Conservation (phyloP, 225 moss, liverwort and hornwort genomes). For the Antitrichia curtipendula region DNA sequence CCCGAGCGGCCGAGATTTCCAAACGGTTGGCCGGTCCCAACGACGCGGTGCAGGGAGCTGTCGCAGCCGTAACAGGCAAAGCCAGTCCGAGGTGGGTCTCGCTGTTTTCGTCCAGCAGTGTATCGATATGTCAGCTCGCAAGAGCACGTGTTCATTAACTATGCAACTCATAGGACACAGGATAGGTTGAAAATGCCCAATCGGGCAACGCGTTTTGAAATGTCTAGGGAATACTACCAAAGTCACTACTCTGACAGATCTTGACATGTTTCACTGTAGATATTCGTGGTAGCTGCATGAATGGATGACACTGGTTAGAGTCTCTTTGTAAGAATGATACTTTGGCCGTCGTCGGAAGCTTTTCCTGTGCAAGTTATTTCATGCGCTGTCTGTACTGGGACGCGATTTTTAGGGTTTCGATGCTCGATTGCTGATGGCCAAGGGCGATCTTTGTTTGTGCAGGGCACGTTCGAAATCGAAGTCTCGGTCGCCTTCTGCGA, state of each 20-base stretch:
- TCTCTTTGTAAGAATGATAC: background rate
- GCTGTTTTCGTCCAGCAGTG: background rate
- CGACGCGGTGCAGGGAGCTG: slow-evolving; percentile 28
- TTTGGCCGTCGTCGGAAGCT: background rate
- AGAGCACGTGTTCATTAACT: background rate
- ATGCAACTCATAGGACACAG: background rate
- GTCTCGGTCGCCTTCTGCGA: slow-evolving; percentile 52
- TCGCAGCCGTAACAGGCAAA: background rate
- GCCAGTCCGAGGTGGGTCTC: slow-evolving; percentile 29
- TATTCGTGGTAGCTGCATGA: background rate
- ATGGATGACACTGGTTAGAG: background rate
- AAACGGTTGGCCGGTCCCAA: slow-evolving; percentile 67
- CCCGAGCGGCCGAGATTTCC: slow-evolving; percentile 87
- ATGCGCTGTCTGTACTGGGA: background rate
- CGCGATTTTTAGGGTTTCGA: background rate
- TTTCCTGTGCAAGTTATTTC: background rate
- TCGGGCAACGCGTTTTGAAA: background rate
- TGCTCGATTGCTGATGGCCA: background rate
- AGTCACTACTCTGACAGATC: background rate
- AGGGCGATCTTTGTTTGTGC: background rate
- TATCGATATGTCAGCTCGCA: background rate
- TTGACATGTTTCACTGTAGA: background rate
- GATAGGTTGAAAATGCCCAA: background rate
- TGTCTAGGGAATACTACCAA: background rate
- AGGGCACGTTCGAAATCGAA: slow-evolving; percentile 68